phyloP scores from a whole-genome alignment of 2,329 filamentous ascomycete genomes.

The Zymoseptoria ardabiliae region DNA sequence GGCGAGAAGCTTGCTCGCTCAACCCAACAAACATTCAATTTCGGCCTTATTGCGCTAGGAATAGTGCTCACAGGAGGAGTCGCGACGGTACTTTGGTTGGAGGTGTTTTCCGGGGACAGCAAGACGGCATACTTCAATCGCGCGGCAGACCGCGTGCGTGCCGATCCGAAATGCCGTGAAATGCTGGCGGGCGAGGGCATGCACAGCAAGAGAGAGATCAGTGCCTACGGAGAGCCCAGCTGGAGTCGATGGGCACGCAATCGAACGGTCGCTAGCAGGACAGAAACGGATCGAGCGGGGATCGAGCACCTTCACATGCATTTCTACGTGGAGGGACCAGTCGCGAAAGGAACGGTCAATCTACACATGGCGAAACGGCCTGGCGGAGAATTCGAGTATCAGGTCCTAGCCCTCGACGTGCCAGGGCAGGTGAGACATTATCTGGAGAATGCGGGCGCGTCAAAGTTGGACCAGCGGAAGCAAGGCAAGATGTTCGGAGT shows the following conservation, averaged over 20 bases:
- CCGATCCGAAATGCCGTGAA: conserved; percentile 61
- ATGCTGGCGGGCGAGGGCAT: conserved; percentile 58
- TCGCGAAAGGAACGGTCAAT: conserved; percentile 64
- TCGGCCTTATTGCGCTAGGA: conserved; percentile 68
- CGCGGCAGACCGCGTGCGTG: conserved; percentile 70
- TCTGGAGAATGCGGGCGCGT: conserved; percentile 54
- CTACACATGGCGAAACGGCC: conserved; percentile 68
- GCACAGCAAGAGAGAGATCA: conserved; percentile 58
- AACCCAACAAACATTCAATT: conserved; percentile 86
- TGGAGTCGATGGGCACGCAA: conserved; percentile 71
- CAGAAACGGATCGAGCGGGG: conserved; percentile 64
- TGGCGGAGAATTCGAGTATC: conserved; percentile 64
- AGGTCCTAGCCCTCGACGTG: conserved; percentile 72
- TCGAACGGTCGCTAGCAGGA: conserved; percentile 43
- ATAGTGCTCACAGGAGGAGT: conserved; percentile 72
- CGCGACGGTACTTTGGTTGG: conserved; percentile 67
- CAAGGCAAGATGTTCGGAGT: conserved; percentile 53
- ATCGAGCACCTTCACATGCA: conserved; percentile 77
- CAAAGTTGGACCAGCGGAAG: conserved; percentile 33
- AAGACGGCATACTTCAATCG: conserved; percentile 84
- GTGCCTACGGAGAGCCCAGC: conserved; percentile 73
- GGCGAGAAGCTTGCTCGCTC: conserved; percentile 76
- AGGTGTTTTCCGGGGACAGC: conserved; percentile 76
- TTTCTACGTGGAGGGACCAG: conserved; percentile 77
- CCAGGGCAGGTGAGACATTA: conserved; percentile 58